Percentiles rank a stretch among this genome's conserved stretches.
These are phyloP conservation scores for Davidsoniella eucalypti DNA, from an alignment of 2,329 filamentous ascomycete species.

Conservation along the genomic window DNA sequence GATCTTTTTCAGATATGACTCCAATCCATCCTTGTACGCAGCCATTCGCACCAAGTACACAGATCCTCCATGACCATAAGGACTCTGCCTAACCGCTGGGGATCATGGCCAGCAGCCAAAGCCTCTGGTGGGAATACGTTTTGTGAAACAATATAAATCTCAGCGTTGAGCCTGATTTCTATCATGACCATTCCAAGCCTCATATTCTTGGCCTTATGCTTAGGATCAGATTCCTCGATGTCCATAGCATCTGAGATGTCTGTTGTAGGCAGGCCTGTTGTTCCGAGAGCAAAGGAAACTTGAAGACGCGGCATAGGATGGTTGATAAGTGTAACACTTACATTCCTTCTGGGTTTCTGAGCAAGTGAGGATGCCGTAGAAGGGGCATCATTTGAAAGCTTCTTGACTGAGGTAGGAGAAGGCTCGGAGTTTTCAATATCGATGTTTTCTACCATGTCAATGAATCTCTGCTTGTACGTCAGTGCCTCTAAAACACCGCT, in stretches of 20 bases:
- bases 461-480: not conserved
- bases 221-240: not conserved
- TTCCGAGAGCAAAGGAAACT: conserved; percentile 32
- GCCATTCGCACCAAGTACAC: conserved; percentile 37
- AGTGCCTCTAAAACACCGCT: conserved; percentile 1
- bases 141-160: conserved; percentile 40
- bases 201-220: not conserved
- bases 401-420: too few species aligned
- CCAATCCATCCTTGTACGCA: conserved; percentile 23
- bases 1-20: not conserved
- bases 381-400: too few species aligned
- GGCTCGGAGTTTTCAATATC: too few species aligned
- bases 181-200: conserved; percentile 30
- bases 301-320: conserved; percentile 33
- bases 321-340: conserved; percentile 31
- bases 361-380: too few species aligned
- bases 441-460: conserved; percentile 1
- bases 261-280: not conserved
- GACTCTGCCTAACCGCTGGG: conserved; percentile 26
- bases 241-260: conserved; percentile 2
- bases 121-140: conserved; percentile 28
- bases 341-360: too few species aligned
- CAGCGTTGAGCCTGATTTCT: conserved; percentile 42
- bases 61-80: conserved; percentile 36
- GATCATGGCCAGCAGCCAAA: conserved; percentile 6